These are phyloP conservation scores for Eucalyptus marginata DNA, from an alignment of 345 rosid genomes.

Conservation along the genomic window DNA sequence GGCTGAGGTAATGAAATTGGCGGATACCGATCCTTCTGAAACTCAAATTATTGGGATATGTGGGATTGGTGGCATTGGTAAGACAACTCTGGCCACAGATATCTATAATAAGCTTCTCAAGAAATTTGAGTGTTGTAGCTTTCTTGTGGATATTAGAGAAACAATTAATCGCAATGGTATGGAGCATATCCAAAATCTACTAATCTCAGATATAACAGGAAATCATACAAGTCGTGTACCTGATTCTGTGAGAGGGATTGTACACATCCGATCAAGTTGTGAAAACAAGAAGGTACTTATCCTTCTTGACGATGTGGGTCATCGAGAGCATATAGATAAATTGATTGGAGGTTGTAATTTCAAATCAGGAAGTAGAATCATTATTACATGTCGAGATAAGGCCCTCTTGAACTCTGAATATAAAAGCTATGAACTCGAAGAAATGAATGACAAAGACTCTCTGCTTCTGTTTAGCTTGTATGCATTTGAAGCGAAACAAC, in stretches of 20 bases:
- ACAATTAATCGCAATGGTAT: background rate
- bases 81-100: too few relatives aligned
- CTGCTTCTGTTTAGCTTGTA: background rate
- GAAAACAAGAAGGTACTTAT: background rate
- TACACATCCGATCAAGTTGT: background rate
- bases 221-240: fast-evolving
- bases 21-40: too few relatives aligned
- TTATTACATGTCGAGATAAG: background rate
- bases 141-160: background rate
- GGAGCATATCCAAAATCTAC: background rate
- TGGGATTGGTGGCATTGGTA: too few relatives aligned
- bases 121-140: background rate
- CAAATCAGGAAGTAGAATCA: background rate
- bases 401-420: background rate
- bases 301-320: background rate
- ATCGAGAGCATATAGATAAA: background rate
- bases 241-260: background rate
- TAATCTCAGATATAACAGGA: background rate
- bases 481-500: background rate
- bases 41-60: too few relatives aligned
- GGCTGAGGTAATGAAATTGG: too few relatives aligned
- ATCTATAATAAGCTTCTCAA: too few relatives aligned
- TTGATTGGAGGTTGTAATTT: background rate
- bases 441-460: fast-evolving
- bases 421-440: fast-evolving